Evolutionary conservation across 106 monocot genomes (phyloP).

Genomic region (Phalaenopsis aphrodite): DNA sequence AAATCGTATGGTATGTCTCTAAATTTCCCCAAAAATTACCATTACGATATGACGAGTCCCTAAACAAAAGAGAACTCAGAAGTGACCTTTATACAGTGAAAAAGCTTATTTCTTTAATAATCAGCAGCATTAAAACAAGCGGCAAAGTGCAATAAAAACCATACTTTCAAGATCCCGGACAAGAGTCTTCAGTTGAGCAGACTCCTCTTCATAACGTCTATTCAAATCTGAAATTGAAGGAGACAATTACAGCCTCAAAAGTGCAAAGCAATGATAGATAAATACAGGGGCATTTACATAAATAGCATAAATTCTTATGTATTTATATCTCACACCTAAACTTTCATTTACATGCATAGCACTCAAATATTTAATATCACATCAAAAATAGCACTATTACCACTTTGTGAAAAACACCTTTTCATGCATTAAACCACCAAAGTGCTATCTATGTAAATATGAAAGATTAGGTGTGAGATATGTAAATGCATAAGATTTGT

Average conservation of each 20-base stretch:
- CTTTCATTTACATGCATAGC: no score
- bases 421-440: no score
- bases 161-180: constrained; percentile 75
- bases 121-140: neutral
- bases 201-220: constrained; percentile 54
- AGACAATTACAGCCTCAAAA: constrained; percentile 13
- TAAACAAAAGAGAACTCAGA: neutral
- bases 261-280: constrained; percentile 3
- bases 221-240: constrained; percentile 54
- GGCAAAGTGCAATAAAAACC: constrained; percentile 6
- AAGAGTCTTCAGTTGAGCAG: constrained; percentile 55
- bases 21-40: neutral
- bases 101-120: neutral
- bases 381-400: no score
- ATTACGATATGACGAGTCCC: neutral
- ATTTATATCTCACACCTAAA: no score
- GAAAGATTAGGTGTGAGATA: no score
- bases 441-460: no score
- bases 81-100: neutral
- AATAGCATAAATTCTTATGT: no score
- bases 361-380: no score
- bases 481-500: no score
- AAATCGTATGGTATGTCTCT: no score
- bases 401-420: no score
- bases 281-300: no score